Evolutionary conservation across 176 grass and related monocot genomes (phyloP), one percentile per base, ranked within the genome.

Genomic region (Aegilops umbellulata): DNA sequence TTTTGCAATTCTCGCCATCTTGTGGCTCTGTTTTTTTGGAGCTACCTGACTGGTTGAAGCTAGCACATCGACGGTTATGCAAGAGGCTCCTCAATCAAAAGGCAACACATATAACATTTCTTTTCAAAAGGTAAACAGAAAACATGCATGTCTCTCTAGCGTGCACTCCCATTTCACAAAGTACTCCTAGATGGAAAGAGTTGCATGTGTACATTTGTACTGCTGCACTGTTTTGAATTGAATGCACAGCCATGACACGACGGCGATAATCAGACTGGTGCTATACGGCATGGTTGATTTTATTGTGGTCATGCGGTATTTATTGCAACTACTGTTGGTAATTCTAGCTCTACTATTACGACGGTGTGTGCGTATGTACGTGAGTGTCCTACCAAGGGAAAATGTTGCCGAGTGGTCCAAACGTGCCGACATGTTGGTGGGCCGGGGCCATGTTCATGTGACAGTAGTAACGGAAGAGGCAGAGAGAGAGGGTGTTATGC

Each of bases 11-110:
- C n/a, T 34, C 69, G 36, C 32, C 38, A 68, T 51, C 55, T 80
- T 66, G 84, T 81, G 74, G 80, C 74, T 22, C 35, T 60, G 67
- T 84, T 78, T 80, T 83, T 81, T 69, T 87, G 11, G 42, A 44
- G 42, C 12, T 44, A 44, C 3, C 42, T 44, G 38, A 41, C 38
- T 35, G 34, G 35, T 69, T 87, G 38, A 10, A 39, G 38, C 38
- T 39, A 39, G 5, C 38, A 7, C 2, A 39, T 5, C 0, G 38
- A 35, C 34, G 34, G 34, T 35, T 16, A 49, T 16, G 46, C 14
- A 49, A 49, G 16, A 16, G 15, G 47, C 47, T 47, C 14, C 47
- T 53, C 49, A 53, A 53, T 19, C 49, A 7, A 53, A 53, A 6
- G 49, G 16, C 16, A 53, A 53, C 38, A 19, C 49, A 6, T 53